A percentile compares a stretch with the other conserved stretches of the same genome.
Conservation (phyloP, 352 stramenopile species). For the Phytophthora macrochlamydospora region DNA sequence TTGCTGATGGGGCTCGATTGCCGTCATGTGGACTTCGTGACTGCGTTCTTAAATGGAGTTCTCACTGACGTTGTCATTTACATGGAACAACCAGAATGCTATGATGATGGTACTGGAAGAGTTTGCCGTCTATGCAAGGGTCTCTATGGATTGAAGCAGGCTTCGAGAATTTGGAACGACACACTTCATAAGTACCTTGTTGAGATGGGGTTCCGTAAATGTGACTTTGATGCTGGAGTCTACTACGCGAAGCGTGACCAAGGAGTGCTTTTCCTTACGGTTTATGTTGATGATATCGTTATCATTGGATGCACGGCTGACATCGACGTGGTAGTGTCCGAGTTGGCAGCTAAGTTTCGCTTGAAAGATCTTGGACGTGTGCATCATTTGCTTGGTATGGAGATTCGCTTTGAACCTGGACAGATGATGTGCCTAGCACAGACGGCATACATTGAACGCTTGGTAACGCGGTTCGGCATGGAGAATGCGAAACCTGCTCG, state of each 20-base stretch:
- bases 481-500: neutral
- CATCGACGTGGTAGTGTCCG: neutral
- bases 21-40: slow-evolving; percentile 16
- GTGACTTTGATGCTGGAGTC: neutral
- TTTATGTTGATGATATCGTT: neutral
- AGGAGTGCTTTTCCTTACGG: neutral
- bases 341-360: neutral
- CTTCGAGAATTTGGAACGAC: neutral
- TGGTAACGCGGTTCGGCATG: neutral
- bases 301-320: neutral
- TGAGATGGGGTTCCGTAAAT: neutral
- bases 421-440: neutral
- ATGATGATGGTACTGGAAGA: neutral
- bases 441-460: neutral
- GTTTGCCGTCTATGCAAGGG: neutral
- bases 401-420: neutral
- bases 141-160: neutral
- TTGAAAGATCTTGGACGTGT: neutral
- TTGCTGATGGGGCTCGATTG: neutral
- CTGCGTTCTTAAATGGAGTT: slow-evolving; percentile 9
- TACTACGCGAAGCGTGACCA: neutral
- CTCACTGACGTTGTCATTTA: slow-evolving; percentile 13
- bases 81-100: slow-evolving; percentile 11
- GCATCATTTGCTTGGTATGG: neutral
- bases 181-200: neutral